A percentile compares a stretch with the other conserved stretches of the same genome.
Evolutionary conservation across 345 rosid genomes (phyloP).

Genomic region (Camelina hispida): DNA sequence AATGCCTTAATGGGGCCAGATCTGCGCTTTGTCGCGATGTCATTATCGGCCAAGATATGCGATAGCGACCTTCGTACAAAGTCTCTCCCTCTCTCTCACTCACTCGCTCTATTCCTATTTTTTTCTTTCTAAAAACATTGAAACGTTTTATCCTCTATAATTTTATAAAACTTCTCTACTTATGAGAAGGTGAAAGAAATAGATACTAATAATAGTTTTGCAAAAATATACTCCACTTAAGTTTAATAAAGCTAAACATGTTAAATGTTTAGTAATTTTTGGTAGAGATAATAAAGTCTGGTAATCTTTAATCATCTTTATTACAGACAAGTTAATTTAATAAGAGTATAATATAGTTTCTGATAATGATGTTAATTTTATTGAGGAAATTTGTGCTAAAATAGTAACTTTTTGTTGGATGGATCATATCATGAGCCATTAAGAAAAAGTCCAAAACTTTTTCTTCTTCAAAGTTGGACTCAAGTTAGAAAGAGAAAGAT

Average conservation of each 20-base stretch:
- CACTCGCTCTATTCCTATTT: no score
- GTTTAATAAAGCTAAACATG: no score
- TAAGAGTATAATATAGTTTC: conserved; percentile 20
- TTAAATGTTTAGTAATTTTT: no score
- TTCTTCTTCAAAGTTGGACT: conserved; percentile 47
- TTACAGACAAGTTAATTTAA: background rate
- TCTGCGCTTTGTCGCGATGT: conserved; percentile 59
- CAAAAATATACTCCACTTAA: no score
- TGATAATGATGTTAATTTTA: conserved; percentile 4
- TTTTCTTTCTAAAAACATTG: background rate
- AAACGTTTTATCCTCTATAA: background rate
- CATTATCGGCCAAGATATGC: conserved; percentile 64
- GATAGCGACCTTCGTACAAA: conserved; percentile 49
- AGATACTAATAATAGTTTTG: no score
- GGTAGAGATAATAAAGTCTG: background rate
- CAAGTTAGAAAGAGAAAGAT: conserved; percentile 32
- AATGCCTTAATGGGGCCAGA: conserved; percentile 52
- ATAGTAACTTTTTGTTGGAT: conserved; percentile 36
- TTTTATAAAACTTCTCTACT: background rate
- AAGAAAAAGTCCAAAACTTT: conserved; percentile 40
- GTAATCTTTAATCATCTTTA: background rate
- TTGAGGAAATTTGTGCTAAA: conserved; percentile 13
- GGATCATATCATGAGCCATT: conserved; percentile 32
- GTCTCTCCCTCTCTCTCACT: background rate
- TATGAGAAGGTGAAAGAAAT: background rate